Percentiles rank a stretch among this genome's conserved stretches.
phyloP scores from a whole-genome alignment of 345 rosid genomes.

The Camelina neglecta region DNA sequence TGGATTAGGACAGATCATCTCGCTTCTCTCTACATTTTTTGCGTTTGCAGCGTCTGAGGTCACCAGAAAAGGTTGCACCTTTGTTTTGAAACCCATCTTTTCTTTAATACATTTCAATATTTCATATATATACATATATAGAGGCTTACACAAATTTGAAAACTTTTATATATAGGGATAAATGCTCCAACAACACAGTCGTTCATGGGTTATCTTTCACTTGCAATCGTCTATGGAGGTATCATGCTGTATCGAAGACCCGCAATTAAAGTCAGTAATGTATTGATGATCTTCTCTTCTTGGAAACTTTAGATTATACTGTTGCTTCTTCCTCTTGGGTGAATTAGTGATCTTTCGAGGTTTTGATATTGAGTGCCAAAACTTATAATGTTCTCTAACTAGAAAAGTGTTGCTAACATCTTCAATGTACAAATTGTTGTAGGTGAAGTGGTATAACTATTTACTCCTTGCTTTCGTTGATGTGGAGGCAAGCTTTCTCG shows the following conservation, averaged over 20 bases:
- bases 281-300: conserved; percentile 10
- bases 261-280: conserved; percentile 50
- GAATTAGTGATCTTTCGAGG: not conserved
- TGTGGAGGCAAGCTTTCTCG: conserved; percentile 90
- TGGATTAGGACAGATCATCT: conserved; percentile 77
- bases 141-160: not conserved
- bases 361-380: not conserved
- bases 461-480: conserved; percentile 73
- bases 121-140: too few relatives aligned
- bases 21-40: conserved; percentile 61
- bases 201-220: conserved; percentile 51
- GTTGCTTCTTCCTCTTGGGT: not conserved
- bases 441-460: conserved; percentile 91
- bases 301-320: conserved; percentile 16
- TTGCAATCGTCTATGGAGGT: conserved; percentile 63
- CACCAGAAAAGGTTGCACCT: conserved; percentile 59
- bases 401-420: conserved; percentile 1
- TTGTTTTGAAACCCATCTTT: not conserved
- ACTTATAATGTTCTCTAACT: not conserved
- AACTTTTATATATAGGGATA: conserved; percentile 45
- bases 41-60: conserved; percentile 64
- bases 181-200: conserved; percentile 71
- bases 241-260: conserved; percentile 52
- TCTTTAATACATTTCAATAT: not conserved
- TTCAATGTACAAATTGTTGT: conserved; percentile 45